Evolutionary conservation across 192 early-diverging fungal genomes (phyloP).

Genomic region (Backusella circina): DNA sequence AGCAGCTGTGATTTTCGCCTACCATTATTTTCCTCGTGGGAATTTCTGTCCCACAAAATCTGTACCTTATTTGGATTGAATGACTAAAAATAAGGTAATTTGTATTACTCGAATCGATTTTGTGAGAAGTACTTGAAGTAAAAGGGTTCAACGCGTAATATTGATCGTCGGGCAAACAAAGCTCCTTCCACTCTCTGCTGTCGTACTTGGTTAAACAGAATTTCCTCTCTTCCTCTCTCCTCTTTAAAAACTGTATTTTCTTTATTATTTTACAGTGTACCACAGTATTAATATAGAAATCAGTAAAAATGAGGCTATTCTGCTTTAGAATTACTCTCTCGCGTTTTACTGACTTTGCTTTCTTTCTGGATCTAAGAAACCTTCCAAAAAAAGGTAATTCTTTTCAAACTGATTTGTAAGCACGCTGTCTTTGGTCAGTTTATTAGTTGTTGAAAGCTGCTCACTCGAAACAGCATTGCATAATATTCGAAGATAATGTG

Average conservation of each 20-base stretch:
- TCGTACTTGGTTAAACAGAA: neutral
- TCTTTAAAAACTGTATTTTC: neutral
- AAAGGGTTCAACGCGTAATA: neutral
- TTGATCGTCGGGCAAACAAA: neutral
- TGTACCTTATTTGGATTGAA: neutral
- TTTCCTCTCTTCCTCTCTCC: neutral
- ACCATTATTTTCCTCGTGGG: neutral
- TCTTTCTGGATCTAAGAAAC: neutral
- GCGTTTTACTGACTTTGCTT: neutral
- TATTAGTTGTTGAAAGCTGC: neutral
- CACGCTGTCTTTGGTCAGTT: neutral
- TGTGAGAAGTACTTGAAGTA: neutral
- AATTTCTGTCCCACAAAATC: neutral
- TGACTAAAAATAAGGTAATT: conserved; percentile 5
- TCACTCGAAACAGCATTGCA: neutral
- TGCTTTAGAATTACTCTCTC: neutral
- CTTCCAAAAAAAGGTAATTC: no score
- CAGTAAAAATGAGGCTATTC: neutral
- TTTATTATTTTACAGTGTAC: neutral
- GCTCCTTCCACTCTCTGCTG: neutral
- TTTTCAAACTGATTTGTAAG: neutral
- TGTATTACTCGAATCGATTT: neutral
- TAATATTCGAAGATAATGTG: neutral
- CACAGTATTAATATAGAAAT: neutral
- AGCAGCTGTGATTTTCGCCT: neutral